A percentile compares a stretch with the other conserved stretches of the same genome.
phyloP scores from a whole-genome alignment of 2,329 filamentous ascomycete species.

The Fusarium vanettenii region DNA sequence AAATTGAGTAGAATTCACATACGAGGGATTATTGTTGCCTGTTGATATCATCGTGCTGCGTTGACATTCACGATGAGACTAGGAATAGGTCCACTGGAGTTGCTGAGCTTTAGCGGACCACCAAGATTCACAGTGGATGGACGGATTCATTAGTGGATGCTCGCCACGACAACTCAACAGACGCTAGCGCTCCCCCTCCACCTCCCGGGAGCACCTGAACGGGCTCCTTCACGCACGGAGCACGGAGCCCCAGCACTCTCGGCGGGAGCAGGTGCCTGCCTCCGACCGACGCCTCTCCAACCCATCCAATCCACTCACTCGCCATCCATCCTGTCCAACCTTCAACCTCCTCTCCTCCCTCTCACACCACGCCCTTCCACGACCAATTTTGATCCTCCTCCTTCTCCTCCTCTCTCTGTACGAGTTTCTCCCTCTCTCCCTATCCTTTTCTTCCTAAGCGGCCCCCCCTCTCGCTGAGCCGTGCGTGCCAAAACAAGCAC shows the following conservation, averaged over 20 bases:
- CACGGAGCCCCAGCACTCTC: background rate
- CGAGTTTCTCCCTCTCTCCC: background rate
- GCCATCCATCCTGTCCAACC: background rate
- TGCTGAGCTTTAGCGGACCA: background rate
- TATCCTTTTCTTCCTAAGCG: background rate
- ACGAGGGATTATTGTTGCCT: background rate
- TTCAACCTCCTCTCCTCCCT: background rate
- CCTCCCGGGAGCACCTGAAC: slow-evolving; percentile 1
- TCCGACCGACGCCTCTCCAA: slow-evolving; percentile 18
- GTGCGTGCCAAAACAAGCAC: slow-evolving; percentile 26
- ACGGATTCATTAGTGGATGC: background rate
- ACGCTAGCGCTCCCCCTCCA: slow-evolving; percentile 16
- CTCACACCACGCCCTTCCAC: background rate
- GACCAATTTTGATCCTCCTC: background rate
- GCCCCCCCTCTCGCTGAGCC: slow-evolving; percentile 18
- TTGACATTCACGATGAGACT: background rate
- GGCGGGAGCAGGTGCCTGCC: slow-evolving; percentile 21
- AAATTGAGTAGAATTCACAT: background rate
- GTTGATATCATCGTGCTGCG: background rate
- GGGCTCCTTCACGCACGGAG: background rate
- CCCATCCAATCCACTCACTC: slow-evolving; percentile 2
- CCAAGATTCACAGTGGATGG: background rate
- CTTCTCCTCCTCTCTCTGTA: background rate
- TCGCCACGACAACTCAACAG: background rate
- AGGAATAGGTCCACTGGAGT: background rate